Conservation (phyloP, 129 eudicot genomes). For the Helianthus tuberosus region DNA sequence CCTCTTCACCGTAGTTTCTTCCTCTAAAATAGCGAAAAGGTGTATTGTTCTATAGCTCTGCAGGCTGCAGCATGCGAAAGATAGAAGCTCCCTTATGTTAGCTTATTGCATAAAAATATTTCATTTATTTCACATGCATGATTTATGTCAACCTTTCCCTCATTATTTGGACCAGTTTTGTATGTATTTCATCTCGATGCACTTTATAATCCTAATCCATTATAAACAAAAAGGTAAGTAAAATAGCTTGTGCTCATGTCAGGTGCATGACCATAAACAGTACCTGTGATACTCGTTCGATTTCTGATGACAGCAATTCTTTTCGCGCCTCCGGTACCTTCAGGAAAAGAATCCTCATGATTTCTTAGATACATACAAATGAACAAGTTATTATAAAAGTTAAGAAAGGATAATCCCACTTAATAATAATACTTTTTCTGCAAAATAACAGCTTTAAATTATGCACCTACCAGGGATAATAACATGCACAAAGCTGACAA, state of each 20-base stretch:
- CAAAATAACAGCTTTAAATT: conserved; percentile 6
- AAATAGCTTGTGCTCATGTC: background rate
- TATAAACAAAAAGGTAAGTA: conserved; percentile 5
- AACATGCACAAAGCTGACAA: conserved; percentile 78
- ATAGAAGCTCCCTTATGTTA: no score
- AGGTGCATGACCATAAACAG: background rate
- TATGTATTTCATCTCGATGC: conserved; percentile 96
- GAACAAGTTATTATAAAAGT: conserved; percentile 27
- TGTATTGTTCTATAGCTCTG: no score
- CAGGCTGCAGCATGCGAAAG: no score
- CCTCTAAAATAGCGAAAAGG: no score
- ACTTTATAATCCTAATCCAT: conserved; percentile 69
- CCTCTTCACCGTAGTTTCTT: no score
- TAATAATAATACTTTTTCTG: background rate
- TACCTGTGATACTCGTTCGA: conserved; percentile 92
- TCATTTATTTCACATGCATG: no score
- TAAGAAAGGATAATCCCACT: background rate
- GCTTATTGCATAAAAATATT: no score
- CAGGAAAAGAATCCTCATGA: conserved; percentile 75
- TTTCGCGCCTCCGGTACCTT: conserved; percentile 85
- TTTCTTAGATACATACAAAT: conserved; percentile 57
- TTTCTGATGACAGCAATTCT: conserved; percentile 62
- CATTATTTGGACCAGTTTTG: conserved; percentile 96
- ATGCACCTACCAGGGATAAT: conserved; percentile 76
- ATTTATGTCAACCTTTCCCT: conserved; percentile 90